A percentile compares a stretch with the other conserved stretches of the same genome.
phyloP scores from a whole-genome alignment of 371 early-diverging fungal genomes.

The Mucor racemosus region DNA sequence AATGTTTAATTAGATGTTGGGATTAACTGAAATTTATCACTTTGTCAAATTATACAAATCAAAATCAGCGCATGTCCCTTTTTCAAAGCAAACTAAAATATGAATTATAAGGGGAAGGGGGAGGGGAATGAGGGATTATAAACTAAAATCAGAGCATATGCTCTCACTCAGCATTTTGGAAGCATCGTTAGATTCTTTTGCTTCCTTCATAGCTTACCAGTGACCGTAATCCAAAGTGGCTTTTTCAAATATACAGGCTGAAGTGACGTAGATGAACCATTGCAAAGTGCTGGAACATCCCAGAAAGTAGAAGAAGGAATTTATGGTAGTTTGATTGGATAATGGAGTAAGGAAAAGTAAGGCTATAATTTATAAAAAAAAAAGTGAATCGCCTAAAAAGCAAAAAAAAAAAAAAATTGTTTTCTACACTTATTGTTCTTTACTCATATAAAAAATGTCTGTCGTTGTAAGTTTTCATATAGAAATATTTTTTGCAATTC shows the following conservation, averaged over 20 bases:
- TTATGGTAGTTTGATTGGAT: conserved; percentile 10
- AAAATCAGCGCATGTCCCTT: too few species aligned
- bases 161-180: too few species aligned
- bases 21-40: not conserved
- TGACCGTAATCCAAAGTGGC: conserved; percentile 15
- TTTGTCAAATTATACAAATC: too few species aligned
- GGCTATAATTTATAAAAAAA: conserved; percentile 13
- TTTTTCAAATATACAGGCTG: conserved; percentile 2
- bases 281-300: conserved; percentile 19
- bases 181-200: too few species aligned
- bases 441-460: conserved; percentile 37
- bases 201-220: not conserved
- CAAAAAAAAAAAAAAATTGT: conserved; percentile 5
- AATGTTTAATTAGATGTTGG: not conserved
- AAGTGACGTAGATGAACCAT: conserved; percentile 2
- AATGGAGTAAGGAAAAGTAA: not conserved
- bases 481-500: not conserved
- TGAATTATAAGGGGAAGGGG: too few species aligned
- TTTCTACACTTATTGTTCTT: conserved; percentile 20
- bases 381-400: conserved; percentile 1
- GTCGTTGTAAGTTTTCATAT: conserved; percentile 47
- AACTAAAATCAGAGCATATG: too few species aligned
- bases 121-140: too few species aligned
- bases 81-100: too few species aligned
- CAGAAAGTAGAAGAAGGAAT: conserved; percentile 27